Evolutionary conservation across 345 rosid genomes (phyloP), one percentile per base, ranked within the genome.

Genomic region (Rhodamnia argentea): DNA sequence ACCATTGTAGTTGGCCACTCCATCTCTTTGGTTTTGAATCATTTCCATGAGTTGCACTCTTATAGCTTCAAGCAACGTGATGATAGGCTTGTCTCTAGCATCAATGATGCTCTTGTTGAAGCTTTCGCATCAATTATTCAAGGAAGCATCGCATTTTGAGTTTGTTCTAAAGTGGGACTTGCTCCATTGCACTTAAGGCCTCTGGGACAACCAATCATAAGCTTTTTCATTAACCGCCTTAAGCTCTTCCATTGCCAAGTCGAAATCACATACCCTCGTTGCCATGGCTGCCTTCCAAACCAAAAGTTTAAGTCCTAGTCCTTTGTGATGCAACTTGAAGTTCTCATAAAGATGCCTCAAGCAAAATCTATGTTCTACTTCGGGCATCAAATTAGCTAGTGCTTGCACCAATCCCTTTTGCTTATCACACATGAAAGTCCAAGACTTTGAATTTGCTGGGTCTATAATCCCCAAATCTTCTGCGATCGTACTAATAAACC

Each of bases 401-500:
- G 74, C 10, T 62, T 62, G 40, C 1, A 27, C 32, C 8, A 27
- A 27, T 27, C 20, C 10, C 16, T 62, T 62, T 7, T 62, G 0
- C 4, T 7, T 62, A 37, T 27, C 0, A 62, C 10, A 62, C 74
- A 62, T 13, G 29, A 27, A 62, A 62, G 40, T 62, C 18, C 1
- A 62, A 0, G 6, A 27, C 18, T 27, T 62, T 27, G 18, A 62
- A 62, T 62, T 62, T 62, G 74, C 2, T 0, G 16, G 11, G 74
- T 27, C 0, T 62, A 0, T 14, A 27, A 62, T 62, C 29, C 20
- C 0, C 0, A 27, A 0, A 62, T 27, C 74, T 62, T 27, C 32
- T 6, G 0, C 20, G 3, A 7, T 7, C 74, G 27, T 14, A 29
- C 40, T 62, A 62, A 62, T 62, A 7, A 14, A 62, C 5, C 0